Evolutionary conservation across 805 yeast species (phyloP).

Genomic region (Wickerhamomyces chaumierensis): DNA sequence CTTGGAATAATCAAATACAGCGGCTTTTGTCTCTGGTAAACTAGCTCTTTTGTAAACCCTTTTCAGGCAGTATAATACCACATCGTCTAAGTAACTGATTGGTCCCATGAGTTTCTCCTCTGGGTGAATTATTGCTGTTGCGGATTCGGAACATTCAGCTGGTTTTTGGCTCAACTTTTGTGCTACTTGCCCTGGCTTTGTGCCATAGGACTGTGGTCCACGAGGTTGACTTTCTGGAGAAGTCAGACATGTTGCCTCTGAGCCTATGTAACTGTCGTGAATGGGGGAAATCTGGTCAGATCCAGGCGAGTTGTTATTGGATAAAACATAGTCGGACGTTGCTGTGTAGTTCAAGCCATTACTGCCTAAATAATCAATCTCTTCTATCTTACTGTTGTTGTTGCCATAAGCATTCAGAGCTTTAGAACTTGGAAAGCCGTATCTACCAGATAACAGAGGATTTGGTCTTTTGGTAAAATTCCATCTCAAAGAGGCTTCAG

Average conservation of each 20-base stretch:
- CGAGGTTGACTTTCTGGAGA: constrained; percentile 6
- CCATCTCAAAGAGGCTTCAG: constrained; percentile 17
- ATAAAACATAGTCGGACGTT: neutral
- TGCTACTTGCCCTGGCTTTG: too few species aligned
- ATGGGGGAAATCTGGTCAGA: constrained; percentile 10
- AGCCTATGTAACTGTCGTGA: constrained; percentile 2
- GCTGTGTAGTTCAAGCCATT: constrained; percentile 1
- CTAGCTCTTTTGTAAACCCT: constrained; percentile 42
- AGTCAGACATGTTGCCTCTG: constrained; percentile 14
- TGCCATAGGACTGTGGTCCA: neutral
- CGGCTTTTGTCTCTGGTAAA: constrained; percentile 31
- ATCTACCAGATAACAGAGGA: neutral
- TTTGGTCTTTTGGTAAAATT: constrained; percentile 9
- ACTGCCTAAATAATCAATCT: too few species aligned
- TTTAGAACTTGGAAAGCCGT: too few species aligned
- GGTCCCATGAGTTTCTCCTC: neutral
- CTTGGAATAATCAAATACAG: constrained; percentile 32
- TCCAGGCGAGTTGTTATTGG: constrained; percentile 5
- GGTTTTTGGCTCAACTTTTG: too few species aligned
- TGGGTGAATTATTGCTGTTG: constrained; percentile 2
- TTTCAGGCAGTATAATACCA: constrained; percentile 32
- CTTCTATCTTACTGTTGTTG: too few species aligned
- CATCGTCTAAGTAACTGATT: constrained; percentile 28
- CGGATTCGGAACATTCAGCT: neutral
- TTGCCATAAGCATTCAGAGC: too few species aligned